Percentiles rank a stretch among this genome's conserved stretches.
Conservation (phyloP, 352 stramenopile species). For the Phytophthora litchii region DNA sequence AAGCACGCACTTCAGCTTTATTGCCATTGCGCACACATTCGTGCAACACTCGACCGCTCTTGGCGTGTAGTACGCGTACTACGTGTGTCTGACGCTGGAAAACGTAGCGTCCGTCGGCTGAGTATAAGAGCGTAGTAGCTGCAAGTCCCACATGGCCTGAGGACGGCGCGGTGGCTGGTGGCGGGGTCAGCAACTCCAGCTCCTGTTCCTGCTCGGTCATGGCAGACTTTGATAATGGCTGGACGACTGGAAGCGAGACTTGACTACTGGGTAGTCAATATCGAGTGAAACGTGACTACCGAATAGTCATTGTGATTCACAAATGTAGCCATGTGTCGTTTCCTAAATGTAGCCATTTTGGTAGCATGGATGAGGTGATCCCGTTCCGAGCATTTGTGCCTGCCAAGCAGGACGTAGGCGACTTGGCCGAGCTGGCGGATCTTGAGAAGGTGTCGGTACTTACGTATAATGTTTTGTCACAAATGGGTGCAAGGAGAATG, state of each 20-base stretch:
- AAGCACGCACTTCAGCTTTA: slow-evolving; percentile 41
- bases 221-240: too few relatives aligned
- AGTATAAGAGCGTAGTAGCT: slow-evolving; percentile 57
- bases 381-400: slow-evolving; percentile 51
- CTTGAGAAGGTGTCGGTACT: slow-evolving; percentile 72
- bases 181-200: slow-evolving; percentile 44
- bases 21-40: slow-evolving; percentile 53
- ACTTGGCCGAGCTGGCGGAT: slow-evolving; percentile 49
- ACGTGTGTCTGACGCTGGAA: slow-evolving; percentile 83
- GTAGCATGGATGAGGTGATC: slow-evolving; percentile 3
- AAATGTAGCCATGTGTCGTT: background rate
- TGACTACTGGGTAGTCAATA: slow-evolving; percentile 5
- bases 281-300: background rate
- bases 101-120: slow-evolving; percentile 69
- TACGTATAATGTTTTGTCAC: slow-evolving; percentile 86
- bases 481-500: slow-evolving; percentile 67
- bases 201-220: slow-evolving; percentile 8
- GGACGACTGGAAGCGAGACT: slow-evolving; percentile 23
- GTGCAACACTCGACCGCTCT: slow-evolving; percentile 78
- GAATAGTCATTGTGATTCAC: background rate
- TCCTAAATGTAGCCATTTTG: background rate
- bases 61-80: slow-evolving; percentile 70
- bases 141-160: slow-evolving; percentile 5
- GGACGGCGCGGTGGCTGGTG: background rate
- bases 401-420: slow-evolving; percentile 43